Conservation (phyloP, 371 early-diverging fungal genomes). For the Mortierella sp. region DNA sequence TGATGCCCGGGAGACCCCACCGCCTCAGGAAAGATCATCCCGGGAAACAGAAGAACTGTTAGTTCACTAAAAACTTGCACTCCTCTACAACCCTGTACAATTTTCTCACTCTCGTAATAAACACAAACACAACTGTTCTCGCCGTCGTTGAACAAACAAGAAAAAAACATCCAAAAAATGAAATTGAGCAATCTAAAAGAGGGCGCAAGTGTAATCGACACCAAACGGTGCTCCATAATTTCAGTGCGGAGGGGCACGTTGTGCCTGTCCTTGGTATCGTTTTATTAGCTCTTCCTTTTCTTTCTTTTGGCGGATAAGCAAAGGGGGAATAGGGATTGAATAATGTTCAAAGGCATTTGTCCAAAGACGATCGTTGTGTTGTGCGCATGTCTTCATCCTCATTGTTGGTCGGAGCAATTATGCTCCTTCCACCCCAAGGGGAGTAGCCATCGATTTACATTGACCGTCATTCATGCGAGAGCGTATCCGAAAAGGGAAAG, state of each 20-base stretch:
- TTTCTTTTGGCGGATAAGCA: neutral
- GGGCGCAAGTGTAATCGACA: neutral
- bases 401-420: neutral
- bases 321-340: no score
- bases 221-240: neutral
- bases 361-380: neutral
- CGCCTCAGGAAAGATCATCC: slow-evolving; percentile 12
- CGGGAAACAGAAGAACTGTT: neutral
- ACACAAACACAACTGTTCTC: neutral
- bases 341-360: neutral
- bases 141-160: neutral
- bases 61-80: neutral
- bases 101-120: neutral
- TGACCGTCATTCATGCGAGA: neutral
- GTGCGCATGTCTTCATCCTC: neutral
- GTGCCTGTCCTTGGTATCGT: neutral
- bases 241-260: neutral
- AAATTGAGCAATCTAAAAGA: neutral
- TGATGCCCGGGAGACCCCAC: neutral
- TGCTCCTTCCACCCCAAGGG: neutral
- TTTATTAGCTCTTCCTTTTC: no score
- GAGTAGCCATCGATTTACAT: no score
- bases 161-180: neutral
- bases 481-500: neutral
- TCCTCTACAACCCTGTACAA: neutral